phyloP scores from a whole-genome alignment of 805 yeast species.

The Maudiozyma barnettii region DNA sequence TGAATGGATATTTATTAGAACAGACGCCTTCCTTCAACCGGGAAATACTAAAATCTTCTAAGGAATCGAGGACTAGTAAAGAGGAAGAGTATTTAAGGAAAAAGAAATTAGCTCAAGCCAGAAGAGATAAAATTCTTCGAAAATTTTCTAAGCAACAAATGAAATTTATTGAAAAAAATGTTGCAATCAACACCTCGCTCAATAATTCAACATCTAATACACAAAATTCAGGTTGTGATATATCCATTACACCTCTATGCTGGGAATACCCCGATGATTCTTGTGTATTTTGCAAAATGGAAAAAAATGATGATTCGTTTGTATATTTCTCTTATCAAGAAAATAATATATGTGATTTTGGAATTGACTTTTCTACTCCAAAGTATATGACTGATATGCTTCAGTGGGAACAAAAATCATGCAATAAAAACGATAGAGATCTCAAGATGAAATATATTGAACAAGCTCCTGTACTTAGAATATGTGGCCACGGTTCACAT shows the following conservation, averaged over 20 bases:
- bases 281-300: constrained; percentile 28
- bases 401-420: neutral
- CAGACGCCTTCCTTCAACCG: constrained; percentile 32
- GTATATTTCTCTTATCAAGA: constrained; percentile 27
- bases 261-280: constrained; percentile 21
- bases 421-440: neutral
- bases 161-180: constrained; percentile 53
- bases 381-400: neutral
- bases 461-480: constrained; percentile 24
- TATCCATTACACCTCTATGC: constrained; percentile 3
- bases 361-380: constrained; percentile 18
- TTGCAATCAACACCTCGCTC: constrained; percentile 14
- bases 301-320: constrained; percentile 20
- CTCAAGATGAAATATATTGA: neutral
- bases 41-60: constrained; percentile 18
- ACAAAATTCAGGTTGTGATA: constrained; percentile 8
- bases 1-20: constrained; percentile 26
- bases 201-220: neutral
- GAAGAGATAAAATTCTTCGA: constrained; percentile 63
- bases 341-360: constrained; percentile 19
- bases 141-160: constrained; percentile 74
- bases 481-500: constrained; percentile 96
- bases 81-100: constrained; percentile 45
- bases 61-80: constrained; percentile 16
- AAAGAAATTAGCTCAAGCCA: constrained; percentile 58